Evolutionary conservation across 768 basidiomycete genomes (phyloP), one percentile per base, ranked within the genome.

Genomic region (Boletus vinaceobasis): DNA sequence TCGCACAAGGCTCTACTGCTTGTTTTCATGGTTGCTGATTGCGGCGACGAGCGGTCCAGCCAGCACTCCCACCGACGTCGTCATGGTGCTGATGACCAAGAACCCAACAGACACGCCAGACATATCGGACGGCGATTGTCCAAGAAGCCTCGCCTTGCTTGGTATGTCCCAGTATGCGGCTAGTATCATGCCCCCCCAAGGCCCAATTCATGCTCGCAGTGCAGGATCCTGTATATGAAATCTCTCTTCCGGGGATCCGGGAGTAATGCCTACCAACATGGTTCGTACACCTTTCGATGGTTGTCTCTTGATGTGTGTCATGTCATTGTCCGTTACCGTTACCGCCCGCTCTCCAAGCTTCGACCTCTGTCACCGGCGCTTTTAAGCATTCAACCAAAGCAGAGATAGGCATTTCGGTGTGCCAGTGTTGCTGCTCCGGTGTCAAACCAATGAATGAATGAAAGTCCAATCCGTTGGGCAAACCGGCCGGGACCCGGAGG

Each of bases 191-290:
- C 23, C 2, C 23, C 23, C 23, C 23, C 23, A 23, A 23, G 23
- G 23, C 23, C 23, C 5, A n/a, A 10, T 44, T 44, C n/a, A 49
- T 39, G 8, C 6, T 21, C 36, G n/a, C n/a, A n/a, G n/a, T 27
- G 26, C 38, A 39, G 48, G 49, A 50, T 50, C 13, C 32, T 42
- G 19, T 33, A 32, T 8, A 50, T 50, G 49, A 50, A 50, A 33
- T 31, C 40, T 8, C 8, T 50, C 49, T 50, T 50, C 49, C 11
- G 33, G 50, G 51, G 51, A 7, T 52, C 51, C 8, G 51, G 1
- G 29, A 52, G 6, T 23, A 52, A 43, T 6, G 19, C 45, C 43
- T 52, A 52, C 38, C 51, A 52, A 45, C 45, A 52, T 23, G 51
- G 27, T 6, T 17, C 45, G 21, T 45, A 52, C 17, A 52, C 43